Conservation (phyloP, 2,329 filamentous ascomycete genomes). For the Pestalotiopsis sp. region DNA sequence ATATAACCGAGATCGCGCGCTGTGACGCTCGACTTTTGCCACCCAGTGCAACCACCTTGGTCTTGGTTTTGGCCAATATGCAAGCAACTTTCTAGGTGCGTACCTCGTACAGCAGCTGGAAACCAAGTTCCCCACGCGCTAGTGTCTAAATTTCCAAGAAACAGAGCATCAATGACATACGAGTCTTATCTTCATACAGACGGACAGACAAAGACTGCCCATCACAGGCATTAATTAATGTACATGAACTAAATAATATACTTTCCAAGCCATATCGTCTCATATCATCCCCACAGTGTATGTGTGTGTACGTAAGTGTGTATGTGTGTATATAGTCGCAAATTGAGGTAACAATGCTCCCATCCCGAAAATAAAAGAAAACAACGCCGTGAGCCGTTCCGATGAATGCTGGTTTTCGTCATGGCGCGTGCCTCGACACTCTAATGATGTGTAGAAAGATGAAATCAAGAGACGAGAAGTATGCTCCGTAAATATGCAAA, state of each 20-base stretch:
- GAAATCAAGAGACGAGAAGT: neutral
- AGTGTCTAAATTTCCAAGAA: neutral
- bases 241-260: neutral
- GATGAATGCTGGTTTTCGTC: neutral
- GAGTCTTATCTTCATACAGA: neutral
- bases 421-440: conserved; percentile 9
- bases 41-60: neutral
- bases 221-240: neutral
- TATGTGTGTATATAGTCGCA: neutral
- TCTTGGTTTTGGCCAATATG: neutral
- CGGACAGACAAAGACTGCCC: neutral
- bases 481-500: neutral
- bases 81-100: neutral
- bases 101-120: neutral
- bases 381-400: neutral
- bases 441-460: neutral
- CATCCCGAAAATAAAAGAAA: neutral
- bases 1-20: neutral
- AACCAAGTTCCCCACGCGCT: neutral
- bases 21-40: neutral
- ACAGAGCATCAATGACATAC: neutral
- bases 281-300: neutral
- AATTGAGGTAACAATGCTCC: neutral
- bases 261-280: neutral
- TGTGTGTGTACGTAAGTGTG: neutral